Evolutionary conservation across 208 protist genomes (phyloP), one percentile per base, ranked within the genome.

Genomic region (Acanthamoeba rhysodes): DNA sequence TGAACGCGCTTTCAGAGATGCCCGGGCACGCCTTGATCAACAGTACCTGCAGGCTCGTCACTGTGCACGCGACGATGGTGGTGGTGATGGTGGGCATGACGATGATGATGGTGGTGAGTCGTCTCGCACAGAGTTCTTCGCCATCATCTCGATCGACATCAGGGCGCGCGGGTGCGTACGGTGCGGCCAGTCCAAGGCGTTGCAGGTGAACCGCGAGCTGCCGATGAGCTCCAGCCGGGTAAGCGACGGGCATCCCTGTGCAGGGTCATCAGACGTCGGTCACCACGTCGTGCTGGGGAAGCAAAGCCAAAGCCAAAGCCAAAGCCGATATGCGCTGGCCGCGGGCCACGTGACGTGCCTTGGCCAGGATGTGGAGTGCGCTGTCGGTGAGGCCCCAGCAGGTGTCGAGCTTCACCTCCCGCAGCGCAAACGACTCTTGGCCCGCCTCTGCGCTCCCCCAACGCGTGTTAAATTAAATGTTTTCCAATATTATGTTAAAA

Each of bases 351-450:
- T 10, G 2, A 32, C 45, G 27, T 85, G n/a, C 76, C 76, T 85
- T 85, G 41, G 76, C 76, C 22, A 85, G 32, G 76, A 2, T 27
- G 48, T 85, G 76, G 22, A 85, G 76, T 18, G 45, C 34, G 12
- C 59, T 34, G 48, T 85, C 76, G 45, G 45, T 85, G 14, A 85
- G 45, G 20, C 29, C 16, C 76, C 76, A 85, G 76, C 76, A 85
- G 18, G 34, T 85, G 76, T 85, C 76, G 27, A 85, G 34, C 22
- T 24, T 6, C 24, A 85, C 48, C 76, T 85, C 76, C 12, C 45
- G 16, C 48, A 85, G 45, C 0, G 34, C 76, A 22, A 78, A 78
- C 29, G 70, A 10, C 32, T 12, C 32, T 10, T 8, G 8, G 22
- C n/a, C 20, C n/a, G 14, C 18, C 70, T 78, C 70, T 50, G 10